phyloP scores from a whole-genome alignment of 1,284 basidiomycete genomes.

The Puccinia horiana region DNA sequence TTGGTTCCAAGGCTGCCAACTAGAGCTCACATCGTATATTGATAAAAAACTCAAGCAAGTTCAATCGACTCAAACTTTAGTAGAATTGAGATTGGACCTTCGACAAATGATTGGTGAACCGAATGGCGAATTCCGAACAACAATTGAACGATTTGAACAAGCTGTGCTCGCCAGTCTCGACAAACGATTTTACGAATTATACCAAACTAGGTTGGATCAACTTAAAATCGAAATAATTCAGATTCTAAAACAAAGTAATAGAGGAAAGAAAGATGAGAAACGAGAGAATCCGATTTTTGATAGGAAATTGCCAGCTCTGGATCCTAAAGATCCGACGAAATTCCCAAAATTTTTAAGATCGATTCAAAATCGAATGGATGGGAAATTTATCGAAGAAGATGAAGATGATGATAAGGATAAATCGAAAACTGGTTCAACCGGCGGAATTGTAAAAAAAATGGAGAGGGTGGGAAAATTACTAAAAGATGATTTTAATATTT shows the following conservation, averaged over 20 bases:
- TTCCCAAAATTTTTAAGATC: conserved; percentile 26
- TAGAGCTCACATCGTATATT: conserved; percentile 11
- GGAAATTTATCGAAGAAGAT: conserved; percentile 1
- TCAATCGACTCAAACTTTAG: conserved; percentile 8
- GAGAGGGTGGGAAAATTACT: conserved; percentile 15
- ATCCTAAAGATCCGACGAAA: conserved; percentile 8
- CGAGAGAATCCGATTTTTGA: conserved; percentile 12
- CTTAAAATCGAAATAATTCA: conserved; percentile 11
- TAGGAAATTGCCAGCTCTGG: conserved; percentile 9
- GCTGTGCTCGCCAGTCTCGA: not conserved
- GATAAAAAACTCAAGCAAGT: conserved; percentile 2
- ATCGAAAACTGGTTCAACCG: too few species aligned
- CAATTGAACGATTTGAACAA: not conserved
- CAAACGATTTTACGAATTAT: conserved; percentile 11
- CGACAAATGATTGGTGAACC: not conserved
- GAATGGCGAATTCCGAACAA: not conserved
- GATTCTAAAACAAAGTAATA: not conserved
- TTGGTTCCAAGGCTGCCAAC: conserved; percentile 17
- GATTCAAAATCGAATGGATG: conserved; percentile 32
- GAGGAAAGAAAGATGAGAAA: not conserved
- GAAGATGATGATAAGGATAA: not conserved
- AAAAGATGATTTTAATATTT: conserved; percentile 16
- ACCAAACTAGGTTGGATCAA: conserved; percentile 23
- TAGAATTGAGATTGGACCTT: conserved; percentile 9
- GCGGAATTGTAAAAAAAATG: conserved; percentile 1